Evolutionary conservation across 2,329 filamentous ascomycete genomes (phyloP).

Genomic region (Fusarium begoniae): DNA sequence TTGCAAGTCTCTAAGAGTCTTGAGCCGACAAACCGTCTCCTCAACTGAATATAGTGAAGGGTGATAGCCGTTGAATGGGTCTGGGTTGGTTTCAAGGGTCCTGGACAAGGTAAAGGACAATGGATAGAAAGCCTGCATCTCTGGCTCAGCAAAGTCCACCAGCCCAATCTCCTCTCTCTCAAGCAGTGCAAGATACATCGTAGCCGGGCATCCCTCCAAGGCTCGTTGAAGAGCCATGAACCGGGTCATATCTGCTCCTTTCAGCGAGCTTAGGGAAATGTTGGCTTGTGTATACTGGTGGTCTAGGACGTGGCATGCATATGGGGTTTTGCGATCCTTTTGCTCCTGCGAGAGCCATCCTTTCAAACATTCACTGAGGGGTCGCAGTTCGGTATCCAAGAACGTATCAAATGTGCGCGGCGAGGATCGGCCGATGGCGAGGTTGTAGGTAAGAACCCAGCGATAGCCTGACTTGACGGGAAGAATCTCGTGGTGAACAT

Average conservation of each 20-base stretch:
- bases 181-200: constrained; percentile 47
- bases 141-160: background rate
- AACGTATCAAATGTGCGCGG: constrained; percentile 9
- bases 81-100: background rate
- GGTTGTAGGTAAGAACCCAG: constrained; percentile 63
- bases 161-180: constrained; percentile 42
- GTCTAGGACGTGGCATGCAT: constrained; percentile 45
- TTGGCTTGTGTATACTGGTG: constrained; percentile 48
- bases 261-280: constrained; percentile 43
- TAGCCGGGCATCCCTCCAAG: constrained; percentile 40
- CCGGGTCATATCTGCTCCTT: constrained; percentile 40
- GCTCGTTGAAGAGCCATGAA: constrained; percentile 40
- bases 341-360: background rate
- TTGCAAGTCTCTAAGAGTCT: constrained; percentile 41
- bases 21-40: constrained; percentile 20
- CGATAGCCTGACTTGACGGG: constrained; percentile 58
- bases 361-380: too few species aligned
- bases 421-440: constrained; percentile 43
- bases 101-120: background rate
- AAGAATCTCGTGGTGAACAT: constrained; percentile 61
- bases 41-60: background rate
- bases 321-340: background rate
- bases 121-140: background rate
- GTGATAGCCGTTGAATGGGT: constrained; percentile 18
- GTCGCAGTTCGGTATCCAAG: too few species aligned